A percentile compares a stretch with the other conserved stretches of the same genome.
Conservation (phyloP, 441 rosid species). For the Populus hybrid region DNA sequence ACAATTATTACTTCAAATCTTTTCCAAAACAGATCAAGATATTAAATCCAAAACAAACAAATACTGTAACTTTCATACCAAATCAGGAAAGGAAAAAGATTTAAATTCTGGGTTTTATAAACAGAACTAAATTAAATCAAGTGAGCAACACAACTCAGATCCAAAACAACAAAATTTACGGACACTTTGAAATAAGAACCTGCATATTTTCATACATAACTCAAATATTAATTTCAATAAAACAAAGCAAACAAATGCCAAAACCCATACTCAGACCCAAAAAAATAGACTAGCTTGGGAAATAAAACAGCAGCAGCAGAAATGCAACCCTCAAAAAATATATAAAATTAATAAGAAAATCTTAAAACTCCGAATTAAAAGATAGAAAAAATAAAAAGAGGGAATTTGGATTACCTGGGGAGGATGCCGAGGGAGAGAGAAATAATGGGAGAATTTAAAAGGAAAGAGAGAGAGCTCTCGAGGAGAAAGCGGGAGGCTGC, state of each 20-base stretch:
- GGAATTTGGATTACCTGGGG: constrained; percentile 4
- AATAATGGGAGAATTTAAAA: background rate
- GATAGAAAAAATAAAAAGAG: background rate
- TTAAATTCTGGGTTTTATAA: background rate
- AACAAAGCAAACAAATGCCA: background rate
- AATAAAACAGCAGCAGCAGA: background rate
- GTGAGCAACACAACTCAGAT: background rate
- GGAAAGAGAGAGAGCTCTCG: background rate
- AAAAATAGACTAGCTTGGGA: background rate
- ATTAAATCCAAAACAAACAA: no score
- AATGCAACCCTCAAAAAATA: background rate
- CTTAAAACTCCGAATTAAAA: background rate
- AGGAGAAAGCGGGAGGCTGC: constrained; percentile 1
- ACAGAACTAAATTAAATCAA: background rate
- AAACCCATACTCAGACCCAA: background rate
- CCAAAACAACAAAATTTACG: background rate
- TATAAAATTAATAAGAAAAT: background rate
- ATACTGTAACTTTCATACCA: no score
- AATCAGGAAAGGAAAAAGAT: background rate
- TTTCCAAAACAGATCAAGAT: no score
- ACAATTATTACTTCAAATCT: no score
- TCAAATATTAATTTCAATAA: background rate
- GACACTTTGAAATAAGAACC: background rate
- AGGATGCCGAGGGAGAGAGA: constrained; percentile 2
- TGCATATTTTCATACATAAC: background rate